phyloP scores from a whole-genome alignment of 805 yeast species.

The Yarrowia osloensis region DNA sequence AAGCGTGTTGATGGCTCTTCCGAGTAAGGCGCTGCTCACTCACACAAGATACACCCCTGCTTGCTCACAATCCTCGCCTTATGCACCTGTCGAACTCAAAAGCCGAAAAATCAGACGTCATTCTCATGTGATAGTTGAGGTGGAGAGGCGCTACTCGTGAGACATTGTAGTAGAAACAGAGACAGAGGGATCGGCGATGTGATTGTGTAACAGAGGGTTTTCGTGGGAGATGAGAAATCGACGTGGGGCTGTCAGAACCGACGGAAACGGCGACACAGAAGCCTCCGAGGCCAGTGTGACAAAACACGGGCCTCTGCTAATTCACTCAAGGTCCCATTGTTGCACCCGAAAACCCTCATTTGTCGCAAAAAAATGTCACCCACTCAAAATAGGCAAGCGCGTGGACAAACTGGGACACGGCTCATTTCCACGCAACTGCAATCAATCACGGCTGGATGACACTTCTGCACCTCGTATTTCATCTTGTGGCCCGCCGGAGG shows the following conservation, averaged over 20 bases:
- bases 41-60: neutral
- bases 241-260: neutral
- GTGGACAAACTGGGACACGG: neutral
- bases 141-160: slow-evolving; percentile 23
- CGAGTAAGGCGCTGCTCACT: no score
- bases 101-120: slow-evolving; percentile 21
- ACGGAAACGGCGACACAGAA: neutral
- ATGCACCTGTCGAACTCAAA: slow-evolving; percentile 8
- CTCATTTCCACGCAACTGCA: neutral
- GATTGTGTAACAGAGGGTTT: neutral
- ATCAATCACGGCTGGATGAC: neutral
- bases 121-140: slow-evolving; percentile 27
- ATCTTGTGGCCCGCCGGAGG: neutral
- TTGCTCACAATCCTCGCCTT: neutral
- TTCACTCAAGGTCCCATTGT: neutral
- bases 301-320: no score
- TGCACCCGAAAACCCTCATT: neutral
- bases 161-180: neutral
- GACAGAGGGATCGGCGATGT: slow-evolving; percentile 13
- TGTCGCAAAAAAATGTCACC: neutral
- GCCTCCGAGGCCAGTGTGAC: no score
- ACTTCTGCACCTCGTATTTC: slow-evolving; percentile 14
- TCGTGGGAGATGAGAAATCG: neutral
- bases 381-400: neutral
- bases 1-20: no score